Percentiles rank a stretch among this genome's conserved stretches.
Evolutionary conservation across 2,329 filamentous ascomycete genomes (phyloP).

Genomic region (Diplodia seriata): DNA sequence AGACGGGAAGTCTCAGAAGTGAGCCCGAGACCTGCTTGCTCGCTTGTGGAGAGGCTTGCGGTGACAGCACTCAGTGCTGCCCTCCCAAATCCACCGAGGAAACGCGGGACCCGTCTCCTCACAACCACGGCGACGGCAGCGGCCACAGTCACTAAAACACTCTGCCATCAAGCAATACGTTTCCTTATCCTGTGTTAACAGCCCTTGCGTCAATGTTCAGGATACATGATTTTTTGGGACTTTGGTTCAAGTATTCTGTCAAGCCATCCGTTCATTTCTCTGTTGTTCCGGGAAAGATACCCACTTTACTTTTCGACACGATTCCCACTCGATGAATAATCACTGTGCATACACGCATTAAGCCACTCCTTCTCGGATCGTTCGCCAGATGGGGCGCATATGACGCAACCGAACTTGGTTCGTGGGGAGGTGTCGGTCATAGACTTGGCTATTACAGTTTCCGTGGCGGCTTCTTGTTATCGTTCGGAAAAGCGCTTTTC

Average conservation of each 20-base stretch:
- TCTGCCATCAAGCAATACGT: not conserved
- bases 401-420: not conserved
- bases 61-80: constrained; percentile 52
- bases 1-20: constrained; percentile 47
- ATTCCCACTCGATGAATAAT: not conserved
- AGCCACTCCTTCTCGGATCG: not conserved
- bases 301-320: constrained; percentile 9
- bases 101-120: constrained; percentile 17
- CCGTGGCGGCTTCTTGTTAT: not conserved
- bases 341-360: not conserved
- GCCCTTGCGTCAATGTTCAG: not conserved
- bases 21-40: constrained; percentile 49
- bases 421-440: not conserved
- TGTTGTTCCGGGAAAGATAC: constrained; percentile 21
- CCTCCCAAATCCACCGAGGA: constrained; percentile 38
- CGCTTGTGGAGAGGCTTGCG: constrained; percentile 54
- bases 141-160: constrained; percentile 10
- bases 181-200: not conserved
- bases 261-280: constrained; percentile 8
- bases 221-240: constrained; percentile 7
- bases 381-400: not conserved
- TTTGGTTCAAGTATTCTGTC: not conserved
- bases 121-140: constrained; percentile 22
- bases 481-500: not conserved
- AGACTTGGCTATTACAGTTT: not conserved